Percentiles rank a stretch among this genome's conserved stretches.
Conservation (phyloP, 2,329 filamentous ascomycete species). For the Penicillium sp. region DNA sequence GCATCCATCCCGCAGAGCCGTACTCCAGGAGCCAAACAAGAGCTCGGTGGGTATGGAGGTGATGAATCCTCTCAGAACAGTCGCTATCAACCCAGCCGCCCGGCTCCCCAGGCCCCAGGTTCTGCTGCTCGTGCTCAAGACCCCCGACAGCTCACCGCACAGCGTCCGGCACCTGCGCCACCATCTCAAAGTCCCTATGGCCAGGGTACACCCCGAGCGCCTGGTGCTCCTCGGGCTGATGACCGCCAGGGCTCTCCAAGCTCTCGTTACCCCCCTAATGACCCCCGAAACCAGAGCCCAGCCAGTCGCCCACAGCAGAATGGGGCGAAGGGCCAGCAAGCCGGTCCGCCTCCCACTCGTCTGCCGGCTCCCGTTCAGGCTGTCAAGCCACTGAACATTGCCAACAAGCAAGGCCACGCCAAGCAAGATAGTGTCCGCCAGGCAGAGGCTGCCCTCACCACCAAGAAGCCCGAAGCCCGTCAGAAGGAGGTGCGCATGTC, state of each 20-base stretch:
- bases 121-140: slow-evolving; percentile 51
- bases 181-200: slow-evolving; percentile 37
- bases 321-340: slow-evolving; percentile 42
- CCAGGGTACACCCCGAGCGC: slow-evolving; percentile 38
- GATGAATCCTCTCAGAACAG: slow-evolving; percentile 50
- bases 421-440: slow-evolving; percentile 76
- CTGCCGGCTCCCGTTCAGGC: slow-evolving; percentile 57
- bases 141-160: slow-evolving; percentile 64
- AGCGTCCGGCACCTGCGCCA: slow-evolving; percentile 79
- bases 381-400: slow-evolving; percentile 79
- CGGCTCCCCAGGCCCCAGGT: slow-evolving; percentile 76
- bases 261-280: slow-evolving; percentile 36
- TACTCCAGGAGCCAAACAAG: slow-evolving; percentile 81
- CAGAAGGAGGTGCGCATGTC: slow-evolving; percentile 97
- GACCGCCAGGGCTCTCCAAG: slow-evolving; percentile 37
- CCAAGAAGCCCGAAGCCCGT: slow-evolving; percentile 74
- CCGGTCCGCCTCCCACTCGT: slow-evolving; percentile 58
- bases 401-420: slow-evolving; percentile 60
- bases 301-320: slow-evolving; percentile 48
- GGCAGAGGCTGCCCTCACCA: slow-evolving; percentile 84
- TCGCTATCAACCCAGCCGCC: slow-evolving; percentile 82
- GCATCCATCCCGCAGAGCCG: slow-evolving; percentile 82
- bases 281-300: slow-evolving; percentile 42
- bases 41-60: slow-evolving; percentile 72
- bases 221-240: slow-evolving; percentile 32